A percentile compares a stretch with the other conserved stretches of the same genome.
Conservation (phyloP, 257 asterid genomes). For the Agastache rugosa region DNA sequence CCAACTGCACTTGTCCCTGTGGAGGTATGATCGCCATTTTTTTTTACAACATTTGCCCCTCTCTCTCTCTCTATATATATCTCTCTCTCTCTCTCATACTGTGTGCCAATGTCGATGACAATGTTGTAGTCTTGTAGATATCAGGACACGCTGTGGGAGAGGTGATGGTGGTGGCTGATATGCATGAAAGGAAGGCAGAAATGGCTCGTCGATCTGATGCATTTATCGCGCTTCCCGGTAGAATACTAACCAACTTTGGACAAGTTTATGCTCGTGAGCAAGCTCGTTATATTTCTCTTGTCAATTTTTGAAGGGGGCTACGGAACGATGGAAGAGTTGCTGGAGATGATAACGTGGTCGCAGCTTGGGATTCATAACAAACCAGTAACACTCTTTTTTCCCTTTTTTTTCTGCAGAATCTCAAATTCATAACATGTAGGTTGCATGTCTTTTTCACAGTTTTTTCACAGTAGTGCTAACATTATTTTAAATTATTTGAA, state of each 20-base stretch:
- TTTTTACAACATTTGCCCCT: not conserved
- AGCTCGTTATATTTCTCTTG: not conserved
- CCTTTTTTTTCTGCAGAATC: not conserved
- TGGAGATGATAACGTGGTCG: conserved; percentile 63
- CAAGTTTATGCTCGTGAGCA: conserved; percentile 35
- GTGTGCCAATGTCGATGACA: not conserved
- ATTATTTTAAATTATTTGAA: not conserved
- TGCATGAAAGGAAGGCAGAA: conserved; percentile 77
- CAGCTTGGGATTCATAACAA: conserved; percentile 43
- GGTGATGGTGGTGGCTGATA: conserved; percentile 60
- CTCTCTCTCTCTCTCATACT: not conserved
- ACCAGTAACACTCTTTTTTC: conserved; percentile 26
- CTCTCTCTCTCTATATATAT: too few relatives aligned
- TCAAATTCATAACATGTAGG: not conserved
- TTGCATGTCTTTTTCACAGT: not conserved
- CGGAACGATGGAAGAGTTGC: conserved; percentile 74
- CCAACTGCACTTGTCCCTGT: conserved; percentile 69
- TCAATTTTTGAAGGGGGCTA: conserved; percentile 58
- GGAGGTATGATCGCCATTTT: conserved; percentile 46
- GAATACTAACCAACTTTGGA: not conserved
- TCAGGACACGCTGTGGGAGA: conserved; percentile 69
- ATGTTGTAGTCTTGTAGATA: conserved; percentile 53
- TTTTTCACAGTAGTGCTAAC: not conserved
- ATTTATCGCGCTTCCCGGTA: conserved; percentile 69
- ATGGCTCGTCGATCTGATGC: conserved; percentile 70